Conservation (phyloP, 2,329 filamentous ascomycete species). For the Dactylella cylindrospora region DNA sequence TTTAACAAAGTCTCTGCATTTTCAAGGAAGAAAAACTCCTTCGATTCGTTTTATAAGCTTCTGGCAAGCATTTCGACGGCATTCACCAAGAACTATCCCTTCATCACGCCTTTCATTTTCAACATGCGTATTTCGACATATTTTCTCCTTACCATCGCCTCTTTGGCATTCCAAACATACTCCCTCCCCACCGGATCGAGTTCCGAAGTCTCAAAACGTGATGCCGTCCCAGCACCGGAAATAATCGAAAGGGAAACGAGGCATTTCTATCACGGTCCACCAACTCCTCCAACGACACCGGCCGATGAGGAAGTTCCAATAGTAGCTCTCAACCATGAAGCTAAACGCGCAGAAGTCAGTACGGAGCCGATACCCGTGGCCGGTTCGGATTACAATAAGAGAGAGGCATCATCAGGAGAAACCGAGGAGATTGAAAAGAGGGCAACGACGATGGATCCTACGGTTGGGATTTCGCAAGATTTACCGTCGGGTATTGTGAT, state of each 20-base stretch:
- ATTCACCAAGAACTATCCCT: neutral
- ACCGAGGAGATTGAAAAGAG: slow-evolving; percentile 4
- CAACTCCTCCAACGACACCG: no score
- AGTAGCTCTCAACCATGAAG: no score
- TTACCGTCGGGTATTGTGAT: slow-evolving; percentile 34
- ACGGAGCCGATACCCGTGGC: slow-evolving; percentile 28
- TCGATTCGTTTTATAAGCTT: slow-evolving; percentile 7
- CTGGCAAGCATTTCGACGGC: neutral
- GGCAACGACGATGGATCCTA: slow-evolving; percentile 16
- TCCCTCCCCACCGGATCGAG: slow-evolving; percentile 15
- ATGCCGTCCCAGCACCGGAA: slow-evolving; percentile 13
- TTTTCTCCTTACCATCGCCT: slow-evolving; percentile 13
- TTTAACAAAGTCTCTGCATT: no score
- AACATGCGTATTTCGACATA: slow-evolving; percentile 36
- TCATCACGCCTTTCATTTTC: neutral
- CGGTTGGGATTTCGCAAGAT: slow-evolving; percentile 30
- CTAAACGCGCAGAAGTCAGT: no score
- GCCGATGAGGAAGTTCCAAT: no score
- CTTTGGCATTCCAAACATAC: slow-evolving; percentile 17
- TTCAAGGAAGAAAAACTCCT: no score
- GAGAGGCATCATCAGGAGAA: slow-evolving; percentile 3
- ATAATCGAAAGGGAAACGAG: slow-evolving; percentile 10
- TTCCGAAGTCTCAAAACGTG: slow-evolving; percentile 13
- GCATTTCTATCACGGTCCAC: no score
- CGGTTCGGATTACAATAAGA: slow-evolving; percentile 38